Base-by-base conservation (phyloP, 1,284 basidiomycete genomes). In the Termitomyces sp. region DNA sequence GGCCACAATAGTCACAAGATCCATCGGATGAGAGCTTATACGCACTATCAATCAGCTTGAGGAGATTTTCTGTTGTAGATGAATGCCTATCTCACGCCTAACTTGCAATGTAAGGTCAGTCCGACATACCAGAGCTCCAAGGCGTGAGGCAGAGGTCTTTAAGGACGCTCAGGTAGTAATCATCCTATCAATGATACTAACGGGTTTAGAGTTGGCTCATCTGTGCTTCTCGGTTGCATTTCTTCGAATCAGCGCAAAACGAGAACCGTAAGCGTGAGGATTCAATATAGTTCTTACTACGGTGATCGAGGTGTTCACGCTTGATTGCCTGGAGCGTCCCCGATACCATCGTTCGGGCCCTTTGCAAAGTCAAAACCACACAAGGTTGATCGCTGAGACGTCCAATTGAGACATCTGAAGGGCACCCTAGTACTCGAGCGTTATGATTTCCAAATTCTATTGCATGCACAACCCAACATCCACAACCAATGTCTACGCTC, bases 401-500 rank as follows among this genome's bases (percentile, higher is more conserved):
- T 19, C 19, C 33, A 36, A 9, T 36, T 13, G 21, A 15, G 8
- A 17, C 15, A 24, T 38, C n/a, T 7, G 34, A 48, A 19, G 34
- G 13, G 17, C 24, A 52, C 2, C 13, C n/a, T n/a, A 26, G 5
- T 30, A n/a, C 5, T 33, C 10, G 28, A 13, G 13, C 19, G 21
- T 43, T 48, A 57, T 46, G 41, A 42, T 48, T 45, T 47, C 36
- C 49, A 57, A 52, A 36, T 50, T 61, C 58, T 58, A 62, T 56
- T 54, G 49, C 58, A 55, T 49, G 17, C 43, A 42, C 47, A 46
- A 42, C 42, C 46, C 50, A 46, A 53, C 42, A 42, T 34, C 49
- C 55, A 48, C 24, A 28, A 39, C 43, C 41, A 46, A 52, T 28
- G 31, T 57, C 40, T 57, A 57, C 53, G 31, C 59, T 69, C 76